Evolutionary conservation across 805 yeast species (phyloP).

Genomic region (Metschnikowia amazonensis): DNA sequence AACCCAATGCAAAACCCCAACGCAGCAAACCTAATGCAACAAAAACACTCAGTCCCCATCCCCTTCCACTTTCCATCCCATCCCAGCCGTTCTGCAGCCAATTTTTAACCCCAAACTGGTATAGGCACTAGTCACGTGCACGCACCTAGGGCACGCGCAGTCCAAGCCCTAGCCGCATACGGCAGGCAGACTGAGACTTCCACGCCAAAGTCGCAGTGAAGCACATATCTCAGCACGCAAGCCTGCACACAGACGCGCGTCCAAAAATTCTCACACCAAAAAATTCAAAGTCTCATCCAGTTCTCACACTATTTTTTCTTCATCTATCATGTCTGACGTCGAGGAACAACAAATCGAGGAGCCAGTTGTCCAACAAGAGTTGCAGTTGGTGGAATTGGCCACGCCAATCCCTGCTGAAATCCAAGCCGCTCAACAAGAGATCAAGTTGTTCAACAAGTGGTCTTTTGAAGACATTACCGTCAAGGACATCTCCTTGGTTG

Average conservation of each 20-base stretch:
- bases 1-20: too few species aligned
- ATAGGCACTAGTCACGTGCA: constrained; percentile 25
- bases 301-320: constrained; percentile 10
- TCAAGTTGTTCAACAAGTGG: constrained; percentile 99
- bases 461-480: constrained; percentile 96
- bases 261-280: constrained; percentile 15
- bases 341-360: constrained; percentile 56
- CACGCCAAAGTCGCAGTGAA: constrained; percentile 12
- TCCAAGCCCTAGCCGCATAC: constrained; percentile 14
- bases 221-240: constrained; percentile 18
- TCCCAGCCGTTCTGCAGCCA: too few species aligned
- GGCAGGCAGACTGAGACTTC: constrained; percentile 19
- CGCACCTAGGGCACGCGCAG: constrained; percentile 13
- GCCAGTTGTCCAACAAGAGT: constrained; percentile 84
- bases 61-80: too few species aligned
- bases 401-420: constrained; percentile 96
- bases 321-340: constrained; percentile 75
- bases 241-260: constrained; percentile 12
- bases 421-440: constrained; percentile 92
- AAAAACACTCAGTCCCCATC: too few species aligned
- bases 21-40: too few species aligned
- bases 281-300: not conserved
- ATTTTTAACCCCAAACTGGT: too few species aligned
- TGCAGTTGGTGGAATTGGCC: constrained; percentile 80
- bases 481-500: constrained; percentile 96